These are phyloP conservation scores for Myriosclerotinia curreyana DNA, from an alignment of 2,329 filamentous ascomycete genomes.

Conservation along the genomic window DNA sequence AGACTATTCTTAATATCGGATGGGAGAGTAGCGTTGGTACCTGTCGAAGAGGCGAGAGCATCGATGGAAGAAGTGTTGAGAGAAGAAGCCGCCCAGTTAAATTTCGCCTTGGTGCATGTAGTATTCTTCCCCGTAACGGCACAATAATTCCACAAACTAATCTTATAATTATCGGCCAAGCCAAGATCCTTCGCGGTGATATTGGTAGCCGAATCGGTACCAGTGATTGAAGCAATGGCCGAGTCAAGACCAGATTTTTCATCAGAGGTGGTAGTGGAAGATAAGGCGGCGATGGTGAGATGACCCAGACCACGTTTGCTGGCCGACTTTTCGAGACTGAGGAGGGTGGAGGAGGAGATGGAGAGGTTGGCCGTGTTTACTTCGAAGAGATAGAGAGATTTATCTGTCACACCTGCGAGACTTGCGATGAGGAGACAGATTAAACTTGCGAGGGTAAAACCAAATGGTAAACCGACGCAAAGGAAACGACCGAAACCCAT, in stretches of 20 bases:
- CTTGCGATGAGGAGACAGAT: slow-evolving; percentile 62
- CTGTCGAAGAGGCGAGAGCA: slow-evolving; percentile 45
- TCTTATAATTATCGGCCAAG: slow-evolving; percentile 69
- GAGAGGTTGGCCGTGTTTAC: slow-evolving; percentile 60
- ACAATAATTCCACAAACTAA: slow-evolving; percentile 89
- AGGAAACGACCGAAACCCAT: slow-evolving; percentile 75
- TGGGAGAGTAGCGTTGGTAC: slow-evolving; percentile 62
- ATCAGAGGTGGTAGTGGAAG: slow-evolving; percentile 32
- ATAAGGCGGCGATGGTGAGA: slow-evolving; percentile 34
- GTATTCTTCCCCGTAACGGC: slow-evolving; percentile 48
- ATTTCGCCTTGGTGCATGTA: slow-evolving; percentile 67
- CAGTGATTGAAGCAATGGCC: not conserved
- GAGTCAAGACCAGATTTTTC: slow-evolving; percentile 52
- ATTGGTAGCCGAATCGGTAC: slow-evolving; percentile 40
- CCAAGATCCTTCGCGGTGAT: slow-evolving; percentile 57
- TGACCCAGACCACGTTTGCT: slow-evolving; percentile 22
- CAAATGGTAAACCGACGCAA: slow-evolving; percentile 85
- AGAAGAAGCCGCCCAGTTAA: slow-evolving; percentile 73
- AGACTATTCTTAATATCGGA: slow-evolving; percentile 64
- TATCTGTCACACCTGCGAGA: slow-evolving; percentile 55
- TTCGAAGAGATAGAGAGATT: slow-evolving; percentile 56
- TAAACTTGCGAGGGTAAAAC: slow-evolving; percentile 73
- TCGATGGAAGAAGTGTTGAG: slow-evolving; percentile 65
- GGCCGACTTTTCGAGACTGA: slow-evolving; percentile 27
- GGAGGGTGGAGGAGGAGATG: slow-evolving; percentile 34